phyloP scores from a whole-genome alignment of 2,329 filamentous ascomycete genomes.

The Fusarium caatingaense region DNA sequence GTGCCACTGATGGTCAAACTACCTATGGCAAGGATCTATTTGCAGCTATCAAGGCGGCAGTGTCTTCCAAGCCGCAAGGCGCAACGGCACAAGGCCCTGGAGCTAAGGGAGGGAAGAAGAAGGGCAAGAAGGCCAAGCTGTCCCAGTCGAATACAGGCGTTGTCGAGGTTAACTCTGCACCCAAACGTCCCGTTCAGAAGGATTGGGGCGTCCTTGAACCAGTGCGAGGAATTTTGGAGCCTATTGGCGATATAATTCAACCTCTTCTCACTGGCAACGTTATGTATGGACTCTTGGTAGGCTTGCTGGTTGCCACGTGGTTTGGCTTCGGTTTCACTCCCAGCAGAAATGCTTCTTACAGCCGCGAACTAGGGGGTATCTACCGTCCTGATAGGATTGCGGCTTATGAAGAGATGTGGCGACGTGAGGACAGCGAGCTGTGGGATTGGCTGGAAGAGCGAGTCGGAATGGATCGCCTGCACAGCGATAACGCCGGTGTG shows the following conservation, averaged over 20 bases:
- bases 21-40: conserved; percentile 86
- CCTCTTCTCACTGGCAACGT: conserved; percentile 82
- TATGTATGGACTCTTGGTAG: conserved; percentile 78
- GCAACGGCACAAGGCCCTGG: conserved; percentile 58
- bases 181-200: conserved; percentile 58
- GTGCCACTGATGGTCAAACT: conserved; percentile 88
- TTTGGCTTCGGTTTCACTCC: conserved; percentile 70
- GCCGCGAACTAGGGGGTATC: conserved; percentile 46
- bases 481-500: conserved; percentile 47
- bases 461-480: conserved; percentile 74
- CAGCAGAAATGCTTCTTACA: conserved; percentile 53
- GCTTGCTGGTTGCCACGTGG: conserved; percentile 80
- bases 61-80: conserved; percentile 72
- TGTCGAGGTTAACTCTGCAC: conserved; percentile 53
- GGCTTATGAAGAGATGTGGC: conserved; percentile 95
- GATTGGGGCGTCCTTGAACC: conserved; percentile 88
- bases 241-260: conserved; percentile 74
- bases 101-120: conserved; percentile 69
- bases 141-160: conserved; percentile 58
- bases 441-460: conserved; percentile 96
- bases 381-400: conserved; percentile 73
- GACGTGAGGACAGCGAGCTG: conserved; percentile 84
- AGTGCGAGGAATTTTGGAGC: conserved; percentile 74
- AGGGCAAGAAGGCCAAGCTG: conserved; percentile 64
- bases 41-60: conserved; percentile 76